A percentile compares a stretch with the other conserved stretches of the same genome.
phyloP scores from a whole-genome alignment of 1,284 basidiomycete genomes.

The Schizophyllum amplum region DNA sequence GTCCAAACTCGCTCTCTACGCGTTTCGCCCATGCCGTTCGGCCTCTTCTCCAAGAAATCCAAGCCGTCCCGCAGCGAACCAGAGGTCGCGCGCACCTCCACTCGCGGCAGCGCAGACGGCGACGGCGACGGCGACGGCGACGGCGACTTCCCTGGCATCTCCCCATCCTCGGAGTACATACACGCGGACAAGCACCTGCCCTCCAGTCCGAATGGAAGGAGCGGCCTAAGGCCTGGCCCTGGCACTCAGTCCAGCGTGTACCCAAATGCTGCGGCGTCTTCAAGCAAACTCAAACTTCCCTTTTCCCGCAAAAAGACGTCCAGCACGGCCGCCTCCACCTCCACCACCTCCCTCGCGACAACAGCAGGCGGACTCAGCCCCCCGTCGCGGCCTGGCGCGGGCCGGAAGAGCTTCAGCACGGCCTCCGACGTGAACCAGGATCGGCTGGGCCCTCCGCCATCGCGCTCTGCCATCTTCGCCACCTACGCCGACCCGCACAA shows the following conservation, averaged over 20 bases:
- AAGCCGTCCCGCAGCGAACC: neutral
- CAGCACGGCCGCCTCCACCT: slow-evolving; percentile 8
- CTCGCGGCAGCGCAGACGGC: slow-evolving; percentile 13
- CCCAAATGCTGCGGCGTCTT: slow-evolving; percentile 20
- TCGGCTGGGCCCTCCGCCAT: slow-evolving; percentile 40
- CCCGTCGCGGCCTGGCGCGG: slow-evolving; percentile 21
- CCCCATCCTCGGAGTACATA: slow-evolving; percentile 34
- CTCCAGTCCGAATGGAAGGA: slow-evolving; percentile 27
- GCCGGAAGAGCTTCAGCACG: slow-evolving; percentile 21
- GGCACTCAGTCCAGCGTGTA: slow-evolving; percentile 21
- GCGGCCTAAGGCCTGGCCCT: slow-evolving; percentile 16
- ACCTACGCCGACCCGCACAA: slow-evolving; percentile 37
- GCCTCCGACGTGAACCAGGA: slow-evolving; percentile 22
- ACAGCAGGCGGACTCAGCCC: slow-evolving; percentile 9
- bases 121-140: slow-evolving; percentile 13
- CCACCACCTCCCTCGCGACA: slow-evolving; percentile 15
- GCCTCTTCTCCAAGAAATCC: neutral
- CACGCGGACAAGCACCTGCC: slow-evolving; percentile 28
- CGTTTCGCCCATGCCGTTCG: neutral
- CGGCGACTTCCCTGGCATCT: slow-evolving; percentile 20
- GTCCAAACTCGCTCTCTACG: too few species aligned
- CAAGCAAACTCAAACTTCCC: slow-evolving; percentile 33
- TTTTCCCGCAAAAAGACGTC: slow-evolving; percentile 30
- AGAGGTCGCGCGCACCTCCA: slow-evolving; percentile 11
- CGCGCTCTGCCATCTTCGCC: slow-evolving; percentile 48